Percentiles rank a stretch among this genome's conserved stretches.
Evolutionary conservation across 2,329 filamentous ascomycete genomes (phyloP).

Genomic region (Mycosphaerelloides madeirae): DNA sequence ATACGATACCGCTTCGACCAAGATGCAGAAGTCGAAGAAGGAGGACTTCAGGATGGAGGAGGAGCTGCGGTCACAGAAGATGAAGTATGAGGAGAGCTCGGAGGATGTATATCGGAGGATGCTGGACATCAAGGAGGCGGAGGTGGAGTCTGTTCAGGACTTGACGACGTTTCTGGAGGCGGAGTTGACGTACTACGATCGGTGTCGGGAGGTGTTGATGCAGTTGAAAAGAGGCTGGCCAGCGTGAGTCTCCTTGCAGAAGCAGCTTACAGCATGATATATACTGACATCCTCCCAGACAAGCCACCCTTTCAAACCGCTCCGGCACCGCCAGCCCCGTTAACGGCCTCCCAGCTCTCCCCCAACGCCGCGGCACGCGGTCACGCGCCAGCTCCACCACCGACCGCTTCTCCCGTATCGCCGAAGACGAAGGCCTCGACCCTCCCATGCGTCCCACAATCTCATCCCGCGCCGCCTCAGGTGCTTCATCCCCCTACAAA

Average conservation of each 20-base stretch:
- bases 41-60: constrained; percentile 93
- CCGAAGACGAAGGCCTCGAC: constrained; percentile 52
- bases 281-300: constrained; percentile 1
- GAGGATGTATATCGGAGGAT: constrained; percentile 89
- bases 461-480: constrained; percentile 41
- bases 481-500: constrained; percentile 38
- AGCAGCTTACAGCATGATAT: not conserved
- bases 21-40: constrained; percentile 88
- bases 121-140: constrained; percentile 93
- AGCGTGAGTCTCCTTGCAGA: constrained; percentile 43
- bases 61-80: constrained; percentile 82
- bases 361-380: constrained; percentile 42
- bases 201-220: constrained; percentile 76
- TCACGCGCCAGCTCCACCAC: constrained; percentile 59
- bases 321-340: constrained; percentile 27
- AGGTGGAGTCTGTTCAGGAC: constrained; percentile 75
- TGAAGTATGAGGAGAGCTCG: constrained; percentile 92
- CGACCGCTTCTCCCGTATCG: constrained; percentile 51
- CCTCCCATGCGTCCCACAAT: constrained; percentile 52
- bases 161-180: constrained; percentile 78
- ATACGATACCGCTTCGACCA: constrained; percentile 82
- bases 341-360: constrained; percentile 15
- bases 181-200: constrained; percentile 86
- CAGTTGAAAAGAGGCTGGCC: constrained; percentile 67
- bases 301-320: constrained; percentile 15